A percentile compares a stretch with the other conserved stretches of the same genome.
phyloP scores from a whole-genome alignment of 148 eudicot species.

The Chenopodium album region DNA sequence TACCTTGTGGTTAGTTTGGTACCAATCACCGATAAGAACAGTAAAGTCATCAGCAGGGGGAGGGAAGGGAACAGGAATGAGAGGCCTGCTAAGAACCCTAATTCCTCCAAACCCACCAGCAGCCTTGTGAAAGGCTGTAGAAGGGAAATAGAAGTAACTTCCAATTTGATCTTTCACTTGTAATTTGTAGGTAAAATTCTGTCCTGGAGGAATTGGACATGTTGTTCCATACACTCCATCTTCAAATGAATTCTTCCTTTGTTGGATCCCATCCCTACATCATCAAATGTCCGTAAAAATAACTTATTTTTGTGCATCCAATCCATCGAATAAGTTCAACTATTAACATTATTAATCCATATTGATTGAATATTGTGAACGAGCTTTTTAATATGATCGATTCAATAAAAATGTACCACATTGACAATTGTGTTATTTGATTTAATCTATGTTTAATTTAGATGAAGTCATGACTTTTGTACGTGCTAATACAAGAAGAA shows the following conservation, averaged over 20 bases:
- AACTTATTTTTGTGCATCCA: too few relatives aligned
- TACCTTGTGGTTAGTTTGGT: conserved; percentile 52
- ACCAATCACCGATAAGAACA: conserved; percentile 77
- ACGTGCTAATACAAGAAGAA: too few relatives aligned
- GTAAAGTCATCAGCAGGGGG: conserved; percentile 60
- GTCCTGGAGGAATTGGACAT: conserved; percentile 86
- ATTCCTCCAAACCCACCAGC: conserved; percentile 86
- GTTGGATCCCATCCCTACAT: conserved; percentile 74
- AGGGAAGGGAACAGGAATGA: conserved; percentile 76
- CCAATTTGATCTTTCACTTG: conserved; percentile 92
- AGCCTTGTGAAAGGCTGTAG: conserved; percentile 74
- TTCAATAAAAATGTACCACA: too few relatives aligned
- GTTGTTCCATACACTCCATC: conserved; percentile 87
- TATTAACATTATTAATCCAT: not conserved
- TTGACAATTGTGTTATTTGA: too few relatives aligned
- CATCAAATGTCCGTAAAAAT: too few relatives aligned
- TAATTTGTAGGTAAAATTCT: conserved; percentile 68
- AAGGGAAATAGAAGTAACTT: conserved; percentile 78
- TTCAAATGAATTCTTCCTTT: conserved; percentile 68
- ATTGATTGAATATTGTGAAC: too few relatives aligned
- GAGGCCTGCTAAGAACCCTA: conserved; percentile 61
- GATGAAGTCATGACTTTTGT: too few relatives aligned
- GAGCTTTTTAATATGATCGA: too few relatives aligned
- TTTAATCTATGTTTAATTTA: too few relatives aligned
- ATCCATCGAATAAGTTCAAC: too few relatives aligned